Base-by-base conservation (phyloP, 2,329 filamentous ascomycete genomes). In the Epichloe amarillans region DNA sequence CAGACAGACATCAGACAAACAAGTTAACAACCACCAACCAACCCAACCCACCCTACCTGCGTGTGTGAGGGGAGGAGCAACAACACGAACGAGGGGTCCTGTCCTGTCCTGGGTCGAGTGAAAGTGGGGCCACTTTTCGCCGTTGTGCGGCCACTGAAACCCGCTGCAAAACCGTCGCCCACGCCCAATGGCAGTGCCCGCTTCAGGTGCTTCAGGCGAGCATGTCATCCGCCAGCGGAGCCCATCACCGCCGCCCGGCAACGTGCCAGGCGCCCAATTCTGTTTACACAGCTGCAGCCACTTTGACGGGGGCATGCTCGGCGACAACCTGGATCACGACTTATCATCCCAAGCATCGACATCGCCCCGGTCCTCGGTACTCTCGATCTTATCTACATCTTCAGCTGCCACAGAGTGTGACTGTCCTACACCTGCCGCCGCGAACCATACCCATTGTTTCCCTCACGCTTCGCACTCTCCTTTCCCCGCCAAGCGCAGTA, bases 201-300 rank as follows among this genome's bases (percentile, higher is more conserved):
- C 47, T 37, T 3, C 48, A 51, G 50, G 50, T 19, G 49, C 38
- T 44, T 41, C 26, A 23, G 45, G 44, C 45, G 42, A 42, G 2
- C 38, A 38, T 44, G 51, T 38, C 51, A 46, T 50, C 48, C 50
- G n/a, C 51, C 51, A 47, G 47, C 55, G 49, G 60, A 57, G 54
- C 56, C 54, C 54, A 46, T 56, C 55, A 50, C 58, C 56, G 58
- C 62, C 61, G 60, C 68, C 65, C 61, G 57, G 67, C 67, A 70
- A 69, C 66, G 57, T 56, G 53, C 58, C 59, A 52, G 53, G 56
- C 64, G 65, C 66, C 58, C 63, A 65, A 61, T 66, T 68, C 67
- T 72, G 69, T 72, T 72, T 72, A 72, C 67, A 65, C 53, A 51
- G 49, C 50, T 55, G 53, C 53, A 53, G 49, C 47, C 46, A 51